phyloP scores from a whole-genome alignment of 495 filamentous ascomycete genomes.

The Chaetomium fimeti region DNA sequence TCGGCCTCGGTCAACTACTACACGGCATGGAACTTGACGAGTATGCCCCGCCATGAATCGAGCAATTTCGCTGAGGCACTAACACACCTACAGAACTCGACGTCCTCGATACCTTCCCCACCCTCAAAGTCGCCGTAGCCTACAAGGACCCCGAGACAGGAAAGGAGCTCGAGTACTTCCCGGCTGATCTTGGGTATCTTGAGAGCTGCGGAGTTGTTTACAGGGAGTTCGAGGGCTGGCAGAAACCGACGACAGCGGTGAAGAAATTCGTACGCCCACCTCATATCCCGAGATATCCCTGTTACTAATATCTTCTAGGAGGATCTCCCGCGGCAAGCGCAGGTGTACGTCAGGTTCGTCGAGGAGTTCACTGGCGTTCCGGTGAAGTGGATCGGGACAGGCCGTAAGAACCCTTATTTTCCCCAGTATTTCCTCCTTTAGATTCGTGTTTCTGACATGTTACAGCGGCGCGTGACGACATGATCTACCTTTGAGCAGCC shows the following conservation, averaged over 20 bases:
- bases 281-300: neutral
- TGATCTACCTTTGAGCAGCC: conserved; percentile 25
- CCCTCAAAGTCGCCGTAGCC: conserved; percentile 73
- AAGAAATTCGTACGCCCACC: conserved; percentile 32
- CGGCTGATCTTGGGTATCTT: conserved; percentile 38
- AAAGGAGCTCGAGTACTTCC: conserved; percentile 40
- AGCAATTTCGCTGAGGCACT: conserved; percentile 31
- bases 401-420: conserved; percentile 42
- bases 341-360: conserved; percentile 67
- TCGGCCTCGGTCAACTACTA: conserved; percentile 70
- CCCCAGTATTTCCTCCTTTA: neutral
- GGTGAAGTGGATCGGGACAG: conserved; percentile 77
- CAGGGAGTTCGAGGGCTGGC: conserved; percentile 76
- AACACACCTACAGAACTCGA: conserved; percentile 54
- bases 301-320: conserved; percentile 45
- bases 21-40: conserved; percentile 79
- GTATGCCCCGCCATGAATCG: conserved; percentile 1
- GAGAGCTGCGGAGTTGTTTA: conserved; percentile 60
- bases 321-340: conserved; percentile 72
- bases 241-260: conserved; percentile 56
- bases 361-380: conserved; percentile 71
- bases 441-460: neutral
- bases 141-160: conserved; percentile 58
- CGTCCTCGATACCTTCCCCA: conserved; percentile 77
- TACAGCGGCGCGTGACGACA: conserved; percentile 26